A percentile compares a stretch with the other conserved stretches of the same genome.
Conservation (phyloP, 805 yeast species). For the Wickerhamiella dianesei region DNA sequence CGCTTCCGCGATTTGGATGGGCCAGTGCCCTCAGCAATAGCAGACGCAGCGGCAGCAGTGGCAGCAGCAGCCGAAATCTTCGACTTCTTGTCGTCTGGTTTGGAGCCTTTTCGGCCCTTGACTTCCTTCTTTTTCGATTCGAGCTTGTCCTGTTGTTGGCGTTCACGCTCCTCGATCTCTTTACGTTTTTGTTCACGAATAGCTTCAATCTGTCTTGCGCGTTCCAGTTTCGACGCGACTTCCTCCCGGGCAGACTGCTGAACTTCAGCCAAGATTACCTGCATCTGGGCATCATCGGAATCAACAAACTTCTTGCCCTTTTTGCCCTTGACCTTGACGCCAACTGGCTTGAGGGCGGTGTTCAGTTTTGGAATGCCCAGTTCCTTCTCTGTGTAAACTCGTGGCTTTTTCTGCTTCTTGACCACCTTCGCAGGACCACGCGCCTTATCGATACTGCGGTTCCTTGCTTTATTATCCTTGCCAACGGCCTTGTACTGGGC, state of each 20-base stretch:
- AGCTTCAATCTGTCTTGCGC: conserved; percentile 77
- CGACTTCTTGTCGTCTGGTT: background rate
- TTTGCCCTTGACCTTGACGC: conserved; percentile 70
- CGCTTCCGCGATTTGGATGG: background rate
- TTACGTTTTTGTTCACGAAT: conserved; percentile 72
- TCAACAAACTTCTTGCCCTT: conserved; percentile 48
- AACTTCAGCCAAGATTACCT: conserved; percentile 62
- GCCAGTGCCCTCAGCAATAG: background rate
- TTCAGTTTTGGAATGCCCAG: conserved; percentile 68
- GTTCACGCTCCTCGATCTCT: conserved; percentile 78
- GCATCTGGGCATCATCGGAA: conserved; percentile 46
- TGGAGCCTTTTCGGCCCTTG: conserved; percentile 23
- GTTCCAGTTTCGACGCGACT: conserved; percentile 80
- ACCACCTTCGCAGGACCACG: conserved; percentile 6
- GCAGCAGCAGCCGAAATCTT: background rate
- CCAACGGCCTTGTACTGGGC: conserved; percentile 18
- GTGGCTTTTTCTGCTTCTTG: conserved; percentile 18
- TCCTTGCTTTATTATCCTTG: conserved; percentile 19
- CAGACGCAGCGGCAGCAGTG: background rate
- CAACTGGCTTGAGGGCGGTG: conserved; percentile 67
- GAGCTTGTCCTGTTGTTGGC: conserved; percentile 48
- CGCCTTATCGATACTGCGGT: conserved; percentile 12
- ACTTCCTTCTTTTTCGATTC: conserved; percentile 70
- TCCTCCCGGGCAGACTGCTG: conserved; percentile 68
- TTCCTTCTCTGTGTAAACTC: conserved; percentile 57